Base-by-base conservation (phyloP, 2,329 filamentous ascomycete species). In the Fusarium pseudonygamai region DNA sequence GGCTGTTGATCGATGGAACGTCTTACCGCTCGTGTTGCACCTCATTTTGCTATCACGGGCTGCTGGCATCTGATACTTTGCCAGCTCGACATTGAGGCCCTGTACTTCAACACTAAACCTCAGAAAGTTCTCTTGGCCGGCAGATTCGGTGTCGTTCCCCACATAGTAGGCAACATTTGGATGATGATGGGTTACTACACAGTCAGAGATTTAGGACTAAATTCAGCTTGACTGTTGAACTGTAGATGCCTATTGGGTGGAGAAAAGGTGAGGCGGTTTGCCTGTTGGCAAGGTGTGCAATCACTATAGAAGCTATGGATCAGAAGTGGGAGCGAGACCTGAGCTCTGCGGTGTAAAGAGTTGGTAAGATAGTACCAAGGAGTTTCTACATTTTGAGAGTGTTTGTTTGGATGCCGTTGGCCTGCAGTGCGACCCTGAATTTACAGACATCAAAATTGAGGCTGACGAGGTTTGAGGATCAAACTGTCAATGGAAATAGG, bases 221-320 rank as follows among this genome's bases (percentile, higher is more conserved):
- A 24, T 40, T 40, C n/a, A 52, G 26, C 16, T 50, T 32, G 26
- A n/a, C 26, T 34, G 26, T 26, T 32, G 28, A 34, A 30, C 22
- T 37, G 6, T 37, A 22, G 24, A 28, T 40, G 24, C 34, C 63
- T 40, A 69, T 64, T 69, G 58, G 45, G 15, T 16, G 30, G 28
- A 34, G n/a, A 59, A 65, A 69, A 26, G 36, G 43, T 70, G 66
- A 69, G 67, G 67, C 65, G 40, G 59, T 65, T 69, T 37, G 24
- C 32, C 26, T 52, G 24, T 37, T n/a, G 30, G 39, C 32, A 20
- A 60, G 28, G 46, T 37, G 57, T 57, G 50, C 15, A 57, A 43
- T 22, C 47, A 30, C 32, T 15, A 45, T 47, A 40, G 60, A 36
- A 40, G 24, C 46, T 64, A 37, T 37, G 34, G 64, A 20, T 28